Percentiles rank a stretch among this genome's conserved stretches.
Conservation (phyloP, 495 filamentous ascomycete species). For the Zalerion maritima region DNA sequence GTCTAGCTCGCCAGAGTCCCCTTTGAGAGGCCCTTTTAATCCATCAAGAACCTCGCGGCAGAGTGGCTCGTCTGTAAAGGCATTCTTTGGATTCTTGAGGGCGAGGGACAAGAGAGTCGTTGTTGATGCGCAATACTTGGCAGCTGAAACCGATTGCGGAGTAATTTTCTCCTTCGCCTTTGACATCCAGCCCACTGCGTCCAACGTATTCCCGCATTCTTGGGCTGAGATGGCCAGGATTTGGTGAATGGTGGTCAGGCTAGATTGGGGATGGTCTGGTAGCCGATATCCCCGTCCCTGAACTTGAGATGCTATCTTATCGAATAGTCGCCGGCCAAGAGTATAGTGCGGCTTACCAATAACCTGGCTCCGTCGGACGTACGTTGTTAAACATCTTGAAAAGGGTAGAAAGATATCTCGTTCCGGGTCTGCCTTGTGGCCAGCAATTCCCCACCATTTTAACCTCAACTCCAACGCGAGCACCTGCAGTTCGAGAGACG, state of each 20-base stretch:
- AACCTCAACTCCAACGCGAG: constrained; percentile 51
- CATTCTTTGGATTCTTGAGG: constrained; percentile 20
- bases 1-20: constrained; percentile 50
- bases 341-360: constrained; percentile 28
- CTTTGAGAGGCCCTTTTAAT: constrained; percentile 43
- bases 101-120: constrained; percentile 30
- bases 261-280: constrained; percentile 14
- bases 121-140: constrained; percentile 24
- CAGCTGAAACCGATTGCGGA: constrained; percentile 24
- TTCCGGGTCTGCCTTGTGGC: constrained; percentile 50
- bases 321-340: constrained; percentile 9
- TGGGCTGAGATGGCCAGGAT: constrained; percentile 24
- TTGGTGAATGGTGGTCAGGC: constrained; percentile 25
- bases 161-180: constrained; percentile 19
- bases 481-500: constrained; percentile 48
- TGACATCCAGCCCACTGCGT: constrained; percentile 35
- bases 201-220: constrained; percentile 25
- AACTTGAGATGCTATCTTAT: constrained; percentile 14
- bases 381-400: constrained; percentile 46
- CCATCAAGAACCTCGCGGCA: constrained; percentile 35
- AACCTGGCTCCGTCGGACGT: constrained; percentile 36
- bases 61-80: constrained; percentile 19
- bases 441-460: constrained; percentile 55
- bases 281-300: constrained; percentile 10
- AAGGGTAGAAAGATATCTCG: constrained; percentile 61